Base-by-base conservation (phyloP, 306 rosid species). In the Cicer yamashitae region DNA sequence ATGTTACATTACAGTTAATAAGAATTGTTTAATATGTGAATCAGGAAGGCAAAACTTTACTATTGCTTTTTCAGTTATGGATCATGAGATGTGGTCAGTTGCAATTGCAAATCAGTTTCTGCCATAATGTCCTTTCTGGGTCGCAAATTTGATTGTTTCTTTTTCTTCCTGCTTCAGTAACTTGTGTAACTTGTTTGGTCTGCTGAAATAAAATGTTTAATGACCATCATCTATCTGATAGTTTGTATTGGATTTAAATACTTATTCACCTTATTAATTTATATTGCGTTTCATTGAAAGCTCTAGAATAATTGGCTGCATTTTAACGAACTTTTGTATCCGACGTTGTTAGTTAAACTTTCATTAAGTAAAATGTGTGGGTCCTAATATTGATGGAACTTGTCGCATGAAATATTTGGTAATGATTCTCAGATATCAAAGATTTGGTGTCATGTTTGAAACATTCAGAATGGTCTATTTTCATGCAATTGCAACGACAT, bases 11-110 rank as follows among this genome's bases (percentile, higher is more conserved):
- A 34, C 7, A 34, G 8, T 69, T 6, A 70, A 61, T 81, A 65
- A 80, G 20, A 43, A 11, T 43, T 59, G 15, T 71, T 71, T 18
- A 37, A 8, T 66, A 22, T 59, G 57, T 84, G 81, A 71, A 83
- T 18, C 90, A 88, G 93, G 87, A 84, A 62, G 67, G 75, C 74
- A 73, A 58, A 67, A 56, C 77, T 57, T 67, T 44, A 17, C 11
- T 6, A 30, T 22, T 73, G 72, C 51, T 77, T 52, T 78, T 65
- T 78, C 77, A 13, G 48, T 43, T 12, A 6, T 15, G 46, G 38
- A 9, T 74, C 41, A 10, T 38, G 39, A 64, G 62, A 37, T 65
- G 79, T 11, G 67, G 46, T 77, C 45, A 17, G 67, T 70, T 77
- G 69, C 59, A 12, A 51, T 74, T 74, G 75, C 63, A 20, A 61